Percentiles rank a stretch among this genome's conserved stretches.
These are phyloP conservation scores for Debaryomyces coudertii DNA, from an alignment of 1,139 yeast genomes.

Conservation along the genomic window DNA sequence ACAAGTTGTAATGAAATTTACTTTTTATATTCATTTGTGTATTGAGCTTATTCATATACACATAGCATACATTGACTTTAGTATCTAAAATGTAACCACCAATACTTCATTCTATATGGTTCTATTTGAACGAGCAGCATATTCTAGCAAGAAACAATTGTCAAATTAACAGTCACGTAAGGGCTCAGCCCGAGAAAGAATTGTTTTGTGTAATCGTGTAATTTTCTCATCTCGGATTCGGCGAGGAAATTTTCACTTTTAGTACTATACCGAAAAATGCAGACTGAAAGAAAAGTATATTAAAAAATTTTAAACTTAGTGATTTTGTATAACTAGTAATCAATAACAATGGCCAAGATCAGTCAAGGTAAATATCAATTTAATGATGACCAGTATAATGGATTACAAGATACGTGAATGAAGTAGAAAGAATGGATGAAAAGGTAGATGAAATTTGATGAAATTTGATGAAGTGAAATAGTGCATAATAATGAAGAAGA, in stretches of 20 bases:
- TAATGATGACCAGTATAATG: neutral
- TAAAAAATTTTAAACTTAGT: constrained; percentile 11
- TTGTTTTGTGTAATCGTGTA: constrained; percentile 9
- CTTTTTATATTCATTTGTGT: no score
- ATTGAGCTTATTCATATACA: no score
- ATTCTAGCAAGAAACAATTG: neutral
- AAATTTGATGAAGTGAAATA: neutral
- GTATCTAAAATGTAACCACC: no score
- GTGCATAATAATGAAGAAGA: no score
- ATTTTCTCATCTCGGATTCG: constrained; percentile 6
- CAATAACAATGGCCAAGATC: constrained; percentile 60
- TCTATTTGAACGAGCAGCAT: no score
- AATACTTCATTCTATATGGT: no score
- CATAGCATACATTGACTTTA: no score
- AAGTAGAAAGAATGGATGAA: neutral
- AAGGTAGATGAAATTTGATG: neutral
- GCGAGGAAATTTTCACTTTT: constrained; percentile 17
- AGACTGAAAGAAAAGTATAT: constrained; percentile 10
- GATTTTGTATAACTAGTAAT: constrained; percentile 13
- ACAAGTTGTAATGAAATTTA: no score
- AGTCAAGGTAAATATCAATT: constrained; percentile 54
- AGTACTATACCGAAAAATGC: constrained; percentile 10
- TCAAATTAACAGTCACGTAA: constrained; percentile 9
- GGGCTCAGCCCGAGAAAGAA: constrained; percentile 27
- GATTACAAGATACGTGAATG: constrained; percentile 5